Base-by-base conservation (phyloP, 306 rosid genomes). In the Pyrus pyrifolia region DNA sequence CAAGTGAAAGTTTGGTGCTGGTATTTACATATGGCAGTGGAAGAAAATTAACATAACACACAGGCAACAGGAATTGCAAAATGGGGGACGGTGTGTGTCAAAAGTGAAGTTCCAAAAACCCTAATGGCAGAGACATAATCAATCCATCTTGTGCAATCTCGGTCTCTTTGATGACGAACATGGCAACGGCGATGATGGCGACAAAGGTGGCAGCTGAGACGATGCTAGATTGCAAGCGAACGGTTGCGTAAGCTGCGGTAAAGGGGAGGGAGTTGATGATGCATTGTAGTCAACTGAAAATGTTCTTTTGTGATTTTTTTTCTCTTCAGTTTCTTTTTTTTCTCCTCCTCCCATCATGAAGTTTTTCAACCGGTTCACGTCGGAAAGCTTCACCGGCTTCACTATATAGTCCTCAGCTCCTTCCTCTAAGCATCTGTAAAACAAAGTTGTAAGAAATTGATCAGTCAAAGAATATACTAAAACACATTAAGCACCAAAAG, bases 361-460 rank as follows among this genome's bases (percentile, higher is more conserved):
- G 70, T 86, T 93, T 77, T 80, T 92, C 74, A 95, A 58, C 9
- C 99, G 93, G 67, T 73, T 88, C 77, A 95, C 99, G 66, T 95
- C 99, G 8, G 97, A 83, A 35, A 95, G 76, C 79, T 89, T 95
- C 2, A 95, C 96, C 0, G 99, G 99, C 81, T 95, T 95, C 84
- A 95, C 78, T 23, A 95, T 83, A 63, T 86, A 95, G 17, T 90
- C 99, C 78, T 95, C 93, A 8, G 99, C 99, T 69, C 99, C 99
- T 92, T 92, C 99, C 88, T 95, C 97, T 62, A 95, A 78, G 77
- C 99, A 95, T 12, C 99, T 95, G 86, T 3, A n/a, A 31, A 17
- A 30, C 19, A 73, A 71, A 57, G 33, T 58, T 27, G 44, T 42
- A 71, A 46, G 29, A 68, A 30, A 18, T 6, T 11, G 25, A 44